Conservation (phyloP, 129 eudicot genomes). For the Arctium lappa region DNA sequence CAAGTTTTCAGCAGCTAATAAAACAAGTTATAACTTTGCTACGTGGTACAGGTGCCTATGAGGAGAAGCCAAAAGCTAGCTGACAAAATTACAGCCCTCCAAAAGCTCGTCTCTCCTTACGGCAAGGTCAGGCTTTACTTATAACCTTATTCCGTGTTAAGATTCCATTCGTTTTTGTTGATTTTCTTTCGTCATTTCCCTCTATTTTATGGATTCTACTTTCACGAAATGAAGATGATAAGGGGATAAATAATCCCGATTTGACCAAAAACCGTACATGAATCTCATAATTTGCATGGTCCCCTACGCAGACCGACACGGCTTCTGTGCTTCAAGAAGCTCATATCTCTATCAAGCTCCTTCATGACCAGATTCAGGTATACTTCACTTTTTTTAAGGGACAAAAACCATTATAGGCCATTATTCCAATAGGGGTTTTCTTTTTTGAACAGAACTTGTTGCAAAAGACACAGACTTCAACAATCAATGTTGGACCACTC, state of each 20-base stretch:
- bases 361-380: conserved; percentile 60
- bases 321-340: conserved; percentile 83
- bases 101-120: conserved; percentile 73
- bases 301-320: conserved; percentile 61
- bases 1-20: not conserved
- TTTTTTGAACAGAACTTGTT: conserved; percentile 32
- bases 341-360: conserved; percentile 50
- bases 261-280: not conserved
- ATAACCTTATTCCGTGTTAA: not conserved
- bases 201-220: not conserved
- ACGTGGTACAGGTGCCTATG: conserved; percentile 35
- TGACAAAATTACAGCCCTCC: conserved; percentile 68
- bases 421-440: not conserved
- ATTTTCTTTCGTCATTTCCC: not conserved
- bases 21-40: not conserved
- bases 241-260: not conserved
- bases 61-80: conserved; percentile 69
- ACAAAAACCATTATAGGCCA: not conserved
- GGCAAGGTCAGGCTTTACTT: conserved; percentile 54
- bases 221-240: not conserved
- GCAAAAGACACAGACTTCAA: conserved; percentile 11
- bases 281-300: not conserved
- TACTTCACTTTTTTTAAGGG: not conserved
- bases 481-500: conserved; percentile 1
- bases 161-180: not conserved